Conservation (phyloP, 2,329 filamentous ascomycete genomes). For the Colletotrichum liriopes region DNA sequence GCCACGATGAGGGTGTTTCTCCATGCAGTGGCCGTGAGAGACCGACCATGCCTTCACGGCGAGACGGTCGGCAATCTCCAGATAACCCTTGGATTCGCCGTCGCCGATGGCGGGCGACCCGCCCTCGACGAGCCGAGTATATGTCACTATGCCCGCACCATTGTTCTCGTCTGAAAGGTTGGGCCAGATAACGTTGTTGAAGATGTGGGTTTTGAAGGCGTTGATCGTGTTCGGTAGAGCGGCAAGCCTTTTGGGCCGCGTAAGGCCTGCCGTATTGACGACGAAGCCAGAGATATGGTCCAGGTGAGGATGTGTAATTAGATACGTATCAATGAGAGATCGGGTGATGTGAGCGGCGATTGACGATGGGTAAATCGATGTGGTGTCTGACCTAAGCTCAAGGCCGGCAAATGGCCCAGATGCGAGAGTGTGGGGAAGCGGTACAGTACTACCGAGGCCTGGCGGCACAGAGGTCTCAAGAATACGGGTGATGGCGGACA, state of each 20-base stretch:
- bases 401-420: constrained; percentile 87
- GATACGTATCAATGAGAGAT: constrained; percentile 86
- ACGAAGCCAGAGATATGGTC: constrained; percentile 94
- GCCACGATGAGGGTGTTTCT: constrained; percentile 76
- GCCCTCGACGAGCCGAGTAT: constrained; percentile 89
- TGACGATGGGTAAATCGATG: constrained; percentile 65
- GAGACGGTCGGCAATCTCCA: constrained; percentile 91
- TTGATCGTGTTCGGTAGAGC: constrained; percentile 91
- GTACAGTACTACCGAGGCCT: constrained; percentile 53
- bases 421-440: constrained; percentile 70
- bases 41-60: constrained; percentile 89
- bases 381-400: constrained; percentile 75
- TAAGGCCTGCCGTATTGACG: constrained; percentile 90
- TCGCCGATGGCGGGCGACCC: constrained; percentile 88
- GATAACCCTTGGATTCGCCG: constrained; percentile 85
- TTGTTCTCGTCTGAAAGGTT: constrained; percentile 97
- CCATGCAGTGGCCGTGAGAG: constrained; percentile 91
- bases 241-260: constrained; percentile 87
- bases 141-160: constrained; percentile 92
- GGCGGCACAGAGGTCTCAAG: constrained; percentile 71
- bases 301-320: constrained; percentile 97
- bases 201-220: constrained; percentile 93
- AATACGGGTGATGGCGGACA: constrained; percentile 87
- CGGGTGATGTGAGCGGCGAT: constrained; percentile 88
- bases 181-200: constrained; percentile 98